Percentiles rank a stretch among this genome's conserved stretches.
Evolutionary conservation across 2,329 filamentous ascomycete species (phyloP).

Genomic region (Phoma sp.): DNA sequence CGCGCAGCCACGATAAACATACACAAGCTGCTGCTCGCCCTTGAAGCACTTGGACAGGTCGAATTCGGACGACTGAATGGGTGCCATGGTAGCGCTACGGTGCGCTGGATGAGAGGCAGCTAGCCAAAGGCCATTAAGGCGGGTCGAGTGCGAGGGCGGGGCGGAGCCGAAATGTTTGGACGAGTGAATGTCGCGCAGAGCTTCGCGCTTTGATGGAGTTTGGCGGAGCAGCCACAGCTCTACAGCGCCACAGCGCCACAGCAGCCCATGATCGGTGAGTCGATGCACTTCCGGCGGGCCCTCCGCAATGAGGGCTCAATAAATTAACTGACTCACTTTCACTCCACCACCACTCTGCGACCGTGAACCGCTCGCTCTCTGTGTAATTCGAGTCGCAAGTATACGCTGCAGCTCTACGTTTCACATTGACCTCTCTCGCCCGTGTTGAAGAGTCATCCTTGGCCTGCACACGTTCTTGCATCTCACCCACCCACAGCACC

Average conservation of each 20-base stretch:
- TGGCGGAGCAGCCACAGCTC: slow-evolving; percentile 13
- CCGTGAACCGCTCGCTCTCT: not conserved
- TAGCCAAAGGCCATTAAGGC: slow-evolving; percentile 45
- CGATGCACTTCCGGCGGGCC: slow-evolving; percentile 8
- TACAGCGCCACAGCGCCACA: too few relatives aligned
- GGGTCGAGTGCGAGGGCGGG: slow-evolving; percentile 21
- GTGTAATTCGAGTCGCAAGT: not conserved
- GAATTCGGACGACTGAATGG: slow-evolving; percentile 58
- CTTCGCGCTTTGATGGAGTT: slow-evolving; percentile 27
- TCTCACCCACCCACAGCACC: not conserved
- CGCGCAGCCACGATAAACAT: slow-evolving; percentile 49
- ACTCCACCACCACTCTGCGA: not conserved
- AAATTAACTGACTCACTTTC: slow-evolving; percentile 16
- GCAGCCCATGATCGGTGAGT: not conserved
- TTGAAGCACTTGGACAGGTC: slow-evolving; percentile 84
- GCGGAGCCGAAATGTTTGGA: slow-evolving; percentile 31
- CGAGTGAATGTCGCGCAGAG: slow-evolving; percentile 21
- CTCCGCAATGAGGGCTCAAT: slow-evolving; percentile 14
- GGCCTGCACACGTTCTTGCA: not conserved
- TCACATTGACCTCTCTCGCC: not conserved
- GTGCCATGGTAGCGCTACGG: slow-evolving; percentile 47
- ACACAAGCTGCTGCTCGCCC: slow-evolving; percentile 82
- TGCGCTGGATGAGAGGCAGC: slow-evolving; percentile 36
- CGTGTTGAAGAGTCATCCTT: not conserved
- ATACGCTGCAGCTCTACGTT: not conserved